Evolutionary conservation across 768 basidiomycete species (phyloP).

Genomic region (Termitomyces sp.): DNA sequence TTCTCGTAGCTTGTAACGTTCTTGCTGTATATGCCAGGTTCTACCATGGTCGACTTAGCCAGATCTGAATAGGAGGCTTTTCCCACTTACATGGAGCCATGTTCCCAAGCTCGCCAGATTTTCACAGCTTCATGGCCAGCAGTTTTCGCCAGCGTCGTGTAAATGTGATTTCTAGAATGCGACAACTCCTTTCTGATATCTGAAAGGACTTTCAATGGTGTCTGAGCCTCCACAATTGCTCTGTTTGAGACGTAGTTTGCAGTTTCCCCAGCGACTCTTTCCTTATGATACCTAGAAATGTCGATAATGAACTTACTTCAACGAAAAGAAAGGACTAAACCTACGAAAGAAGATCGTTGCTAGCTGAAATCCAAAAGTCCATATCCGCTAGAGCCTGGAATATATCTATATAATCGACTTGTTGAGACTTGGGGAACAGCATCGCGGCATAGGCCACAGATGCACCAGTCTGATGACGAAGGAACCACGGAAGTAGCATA

Average conservation of each 20-base stretch:
- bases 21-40: not conserved
- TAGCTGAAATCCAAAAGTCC: constrained; percentile 8
- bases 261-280: constrained; percentile 15
- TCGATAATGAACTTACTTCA: not conserved
- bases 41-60: not conserved
- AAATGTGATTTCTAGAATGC: not conserved
- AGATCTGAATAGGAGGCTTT: not conserved
- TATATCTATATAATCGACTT: constrained; percentile 6
- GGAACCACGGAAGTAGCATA: constrained; percentile 13
- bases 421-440: constrained; percentile 8
- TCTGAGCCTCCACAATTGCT: constrained; percentile 2
- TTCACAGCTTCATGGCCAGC: not conserved
- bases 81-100: constrained; percentile 7
- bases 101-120: constrained; percentile 6
- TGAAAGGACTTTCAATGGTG: constrained; percentile 4
- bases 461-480: constrained; percentile 14
- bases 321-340: not conserved
- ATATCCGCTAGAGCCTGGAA: constrained; percentile 16
- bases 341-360: constrained; percentile 17
- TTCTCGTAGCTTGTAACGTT: too few species aligned
- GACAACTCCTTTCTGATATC: constrained; percentile 13
- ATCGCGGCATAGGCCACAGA: constrained; percentile 10
- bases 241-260: constrained; percentile 12
- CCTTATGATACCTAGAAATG: constrained; percentile 13
- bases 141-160: not conserved